Evolutionary conservation across 2,329 filamentous ascomycete genomes (phyloP).

Genomic region (Fusarium temperatum): DNA sequence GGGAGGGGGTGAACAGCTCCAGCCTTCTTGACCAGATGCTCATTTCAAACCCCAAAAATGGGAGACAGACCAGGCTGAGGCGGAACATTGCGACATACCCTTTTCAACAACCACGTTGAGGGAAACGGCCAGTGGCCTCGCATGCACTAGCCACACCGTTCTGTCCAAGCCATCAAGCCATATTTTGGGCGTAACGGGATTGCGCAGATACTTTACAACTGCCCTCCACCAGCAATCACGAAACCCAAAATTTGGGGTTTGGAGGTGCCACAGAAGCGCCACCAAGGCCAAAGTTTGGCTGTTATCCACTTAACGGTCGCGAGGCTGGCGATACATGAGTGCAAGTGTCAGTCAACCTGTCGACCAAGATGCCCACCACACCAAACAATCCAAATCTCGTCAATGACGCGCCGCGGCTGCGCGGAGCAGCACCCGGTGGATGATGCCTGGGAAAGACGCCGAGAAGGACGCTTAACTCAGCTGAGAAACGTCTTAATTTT

Average conservation of each 20-base stretch:
- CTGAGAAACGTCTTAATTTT: conserved; percentile 34
- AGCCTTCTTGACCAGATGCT: conserved; percentile 28
- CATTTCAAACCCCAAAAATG: conserved; percentile 31
- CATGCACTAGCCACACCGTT: conserved; percentile 39
- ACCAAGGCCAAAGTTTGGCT: conserved; percentile 21
- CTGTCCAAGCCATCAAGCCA: conserved; percentile 12
- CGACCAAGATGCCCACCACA: conserved; percentile 17
- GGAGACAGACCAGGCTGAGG: conserved; percentile 32
- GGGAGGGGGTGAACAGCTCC: conserved; percentile 36
- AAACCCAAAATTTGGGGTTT: conserved; percentile 15
- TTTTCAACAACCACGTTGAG: conserved; percentile 25
- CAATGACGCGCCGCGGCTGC: conserved; percentile 29
- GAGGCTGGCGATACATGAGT: conserved; percentile 29
- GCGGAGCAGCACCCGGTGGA: conserved; percentile 30
- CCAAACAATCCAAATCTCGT: conserved; percentile 29
- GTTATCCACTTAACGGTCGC: conserved; percentile 27
- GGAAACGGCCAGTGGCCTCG: conserved; percentile 22
- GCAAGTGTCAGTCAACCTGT: conserved; percentile 17
- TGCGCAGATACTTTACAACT: conserved; percentile 10
- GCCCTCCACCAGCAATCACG: conserved; percentile 10
- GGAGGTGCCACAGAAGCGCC: conserved; percentile 13
- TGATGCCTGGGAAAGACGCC: conserved; percentile 32
- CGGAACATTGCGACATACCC: conserved; percentile 40
- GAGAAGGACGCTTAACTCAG: conserved; percentile 40
- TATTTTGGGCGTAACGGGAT: not conserved